Percentiles rank a stretch among this genome's conserved stretches.
Conservation (phyloP, 768 basidiomycete genomes). For the Suillus luteus region DNA sequence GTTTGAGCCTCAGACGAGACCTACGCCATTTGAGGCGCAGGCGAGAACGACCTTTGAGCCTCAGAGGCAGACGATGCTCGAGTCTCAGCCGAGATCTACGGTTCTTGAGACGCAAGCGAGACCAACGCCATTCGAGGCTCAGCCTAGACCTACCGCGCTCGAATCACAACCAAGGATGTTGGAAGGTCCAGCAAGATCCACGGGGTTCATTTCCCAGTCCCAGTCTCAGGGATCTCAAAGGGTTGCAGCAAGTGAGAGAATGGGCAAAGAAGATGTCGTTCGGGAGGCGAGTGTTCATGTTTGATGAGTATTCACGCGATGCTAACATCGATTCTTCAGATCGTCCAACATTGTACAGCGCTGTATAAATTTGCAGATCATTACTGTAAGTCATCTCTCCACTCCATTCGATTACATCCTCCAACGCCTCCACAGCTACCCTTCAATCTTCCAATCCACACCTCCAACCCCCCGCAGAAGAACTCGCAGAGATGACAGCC, state of each 20-base stretch:
- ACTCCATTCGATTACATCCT: background rate
- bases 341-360: slow-evolving; percentile 59
- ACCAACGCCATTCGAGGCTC: background rate
- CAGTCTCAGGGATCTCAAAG: slow-evolving; percentile 25
- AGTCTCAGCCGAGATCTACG: background rate
- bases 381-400: slow-evolving; percentile 51
- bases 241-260: background rate
- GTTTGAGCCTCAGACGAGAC: too few species aligned
- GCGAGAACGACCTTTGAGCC: background rate
- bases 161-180: background rate
- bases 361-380: slow-evolving; percentile 66
- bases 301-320: slow-evolving; percentile 17
- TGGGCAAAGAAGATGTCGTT: slow-evolving; percentile 7
- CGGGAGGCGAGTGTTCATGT: slow-evolving; percentile 3
- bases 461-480: slow-evolving; percentile 52
- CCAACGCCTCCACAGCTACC: background rate
- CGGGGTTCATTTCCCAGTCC: slow-evolving; percentile 3
- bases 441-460: slow-evolving; percentile 48
- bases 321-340: slow-evolving; percentile 37
- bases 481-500: slow-evolving; percentile 70
- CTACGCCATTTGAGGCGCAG: too few species aligned
- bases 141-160: background rate
- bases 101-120: background rate
- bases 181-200: slow-evolving; percentile 4
- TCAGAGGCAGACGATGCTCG: background rate